A percentile compares a stretch with the other conserved stretches of the same genome.
Conservation (phyloP, 805 yeast species). For the Naumovozyma castellii region DNA sequence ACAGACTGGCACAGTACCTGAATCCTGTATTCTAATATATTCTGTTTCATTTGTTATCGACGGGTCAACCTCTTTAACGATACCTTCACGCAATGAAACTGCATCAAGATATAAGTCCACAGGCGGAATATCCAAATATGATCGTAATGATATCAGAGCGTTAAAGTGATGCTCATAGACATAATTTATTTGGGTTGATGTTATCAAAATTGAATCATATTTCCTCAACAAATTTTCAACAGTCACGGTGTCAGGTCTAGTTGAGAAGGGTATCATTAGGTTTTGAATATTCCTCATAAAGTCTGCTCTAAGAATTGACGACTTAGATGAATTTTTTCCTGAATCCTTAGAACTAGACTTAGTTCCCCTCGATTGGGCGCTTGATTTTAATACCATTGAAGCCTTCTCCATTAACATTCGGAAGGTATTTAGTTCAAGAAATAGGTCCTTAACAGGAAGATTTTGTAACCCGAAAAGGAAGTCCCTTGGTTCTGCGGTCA, state of each 20-base stretch:
- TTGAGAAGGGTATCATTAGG: constrained; percentile 70
- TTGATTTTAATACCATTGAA: constrained; percentile 33
- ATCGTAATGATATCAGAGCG: constrained; percentile 68
- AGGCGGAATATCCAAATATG: constrained; percentile 83
- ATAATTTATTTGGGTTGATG: constrained; percentile 60
- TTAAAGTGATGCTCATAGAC: constrained; percentile 73
- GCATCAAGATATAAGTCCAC: constrained; percentile 83
- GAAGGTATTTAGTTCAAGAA: constrained; percentile 75
- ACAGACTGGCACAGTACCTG: constrained; percentile 92
- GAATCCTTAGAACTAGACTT: constrained; percentile 1
- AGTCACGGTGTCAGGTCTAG: constrained; percentile 59
- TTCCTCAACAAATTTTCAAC: constrained; percentile 48
- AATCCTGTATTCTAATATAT: constrained; percentile 76
- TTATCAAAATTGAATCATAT: constrained; percentile 55
- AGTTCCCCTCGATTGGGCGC: too few relatives aligned
- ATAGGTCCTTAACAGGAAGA: constrained; percentile 75
- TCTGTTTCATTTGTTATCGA: constrained; percentile 6
- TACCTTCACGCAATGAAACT: constrained; percentile 81
- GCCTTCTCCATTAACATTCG: constrained; percentile 62
- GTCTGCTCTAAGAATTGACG: constrained; percentile 14
- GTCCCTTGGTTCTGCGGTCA: constrained; percentile 60
- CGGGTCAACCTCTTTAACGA: constrained; percentile 69
- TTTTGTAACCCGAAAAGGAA: constrained; percentile 65
- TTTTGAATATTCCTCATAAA: constrained; percentile 57
- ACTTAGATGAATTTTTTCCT: constrained; percentile 6